These are phyloP conservation scores for Starmerella apicola DNA, from an alignment of 805 yeast genomes.

Conservation along the genomic window DNA sequence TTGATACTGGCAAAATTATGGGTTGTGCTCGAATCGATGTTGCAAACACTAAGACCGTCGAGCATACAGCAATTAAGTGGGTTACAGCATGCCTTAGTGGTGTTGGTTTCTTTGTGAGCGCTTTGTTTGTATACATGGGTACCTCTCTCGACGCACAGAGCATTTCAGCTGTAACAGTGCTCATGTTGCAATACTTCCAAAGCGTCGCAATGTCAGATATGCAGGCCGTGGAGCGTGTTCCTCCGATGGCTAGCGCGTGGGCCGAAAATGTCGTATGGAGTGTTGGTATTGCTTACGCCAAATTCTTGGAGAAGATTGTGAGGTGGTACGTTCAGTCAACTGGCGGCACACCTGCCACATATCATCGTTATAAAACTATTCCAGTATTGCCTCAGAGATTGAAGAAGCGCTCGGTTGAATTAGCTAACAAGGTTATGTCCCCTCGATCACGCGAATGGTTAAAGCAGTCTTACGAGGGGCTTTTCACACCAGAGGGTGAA, in stretches of 20 bases:
- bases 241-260: slow-evolving; percentile 91
- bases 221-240: slow-evolving; percentile 75
- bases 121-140: slow-evolving; percentile 70
- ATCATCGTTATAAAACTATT: slow-evolving; percentile 43
- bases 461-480: not conserved
- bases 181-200: slow-evolving; percentile 79
- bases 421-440: not conserved
- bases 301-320: slow-evolving; percentile 74
- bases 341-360: slow-evolving; percentile 71
- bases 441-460: slow-evolving; percentile 13
- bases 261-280: slow-evolving; percentile 89
- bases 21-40: slow-evolving; percentile 71
- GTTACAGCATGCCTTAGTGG: slow-evolving; percentile 88
- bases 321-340: slow-evolving; percentile 93
- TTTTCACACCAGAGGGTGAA: slow-evolving; percentile 5
- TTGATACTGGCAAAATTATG: slow-evolving; percentile 32
- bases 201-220: slow-evolving; percentile 71
- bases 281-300: slow-evolving; percentile 70
- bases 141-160: slow-evolving; percentile 83
- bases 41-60: slow-evolving; percentile 65
- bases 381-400: slow-evolving; percentile 64
- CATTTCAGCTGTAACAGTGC: slow-evolving; percentile 73
- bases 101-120: slow-evolving; percentile 71
- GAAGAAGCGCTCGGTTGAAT: slow-evolving; percentile 7
- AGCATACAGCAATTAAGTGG: slow-evolving; percentile 79